Evolutionary conservation across 2,329 filamentous ascomycete genomes (phyloP).

Genomic region (Fusarium piperis): DNA sequence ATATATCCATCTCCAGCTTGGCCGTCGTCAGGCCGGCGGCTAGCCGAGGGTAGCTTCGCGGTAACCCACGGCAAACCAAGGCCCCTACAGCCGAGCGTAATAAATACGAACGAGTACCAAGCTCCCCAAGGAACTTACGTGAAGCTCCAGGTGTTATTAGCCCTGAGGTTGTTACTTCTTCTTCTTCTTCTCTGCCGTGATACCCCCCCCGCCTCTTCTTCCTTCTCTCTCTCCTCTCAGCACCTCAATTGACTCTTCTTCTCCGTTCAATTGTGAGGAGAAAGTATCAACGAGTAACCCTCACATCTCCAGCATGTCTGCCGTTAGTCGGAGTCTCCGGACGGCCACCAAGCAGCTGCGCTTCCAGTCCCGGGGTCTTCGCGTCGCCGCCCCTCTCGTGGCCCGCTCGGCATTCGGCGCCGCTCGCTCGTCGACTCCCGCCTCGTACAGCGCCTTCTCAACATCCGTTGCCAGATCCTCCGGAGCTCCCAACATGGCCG

Average conservation of each 20-base stretch:
- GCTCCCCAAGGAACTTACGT: conserved; percentile 20
- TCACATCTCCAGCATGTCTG: conserved; percentile 56
- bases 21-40: conserved; percentile 25
- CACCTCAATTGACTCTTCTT: conserved; percentile 22
- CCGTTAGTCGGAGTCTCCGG: conserved; percentile 63
- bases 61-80: conserved; percentile 39
- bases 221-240: not conserved
- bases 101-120: conserved; percentile 36
- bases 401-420: conserved; percentile 46
- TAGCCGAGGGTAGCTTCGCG: conserved; percentile 43
- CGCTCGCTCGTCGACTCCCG: conserved; percentile 48
- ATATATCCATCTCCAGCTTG: not conserved
- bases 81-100: conserved; percentile 39
- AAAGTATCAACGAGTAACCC: conserved; percentile 6
- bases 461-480: conserved; percentile 59
- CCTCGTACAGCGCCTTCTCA: conserved; percentile 57
- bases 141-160: conserved; percentile 13
- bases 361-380: conserved; percentile 53
- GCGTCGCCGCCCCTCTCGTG: conserved; percentile 49
- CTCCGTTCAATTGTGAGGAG: conserved; percentile 19
- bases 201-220: conserved; percentile 17
- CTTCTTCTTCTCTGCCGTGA: conserved; percentile 20
- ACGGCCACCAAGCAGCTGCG: conserved; percentile 65
- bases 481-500: conserved; percentile 61
- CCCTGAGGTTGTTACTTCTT: conserved; percentile 24